Base-by-base conservation (phyloP, 805 yeast species). In the Metahyphopichia silvanorum region DNA sequence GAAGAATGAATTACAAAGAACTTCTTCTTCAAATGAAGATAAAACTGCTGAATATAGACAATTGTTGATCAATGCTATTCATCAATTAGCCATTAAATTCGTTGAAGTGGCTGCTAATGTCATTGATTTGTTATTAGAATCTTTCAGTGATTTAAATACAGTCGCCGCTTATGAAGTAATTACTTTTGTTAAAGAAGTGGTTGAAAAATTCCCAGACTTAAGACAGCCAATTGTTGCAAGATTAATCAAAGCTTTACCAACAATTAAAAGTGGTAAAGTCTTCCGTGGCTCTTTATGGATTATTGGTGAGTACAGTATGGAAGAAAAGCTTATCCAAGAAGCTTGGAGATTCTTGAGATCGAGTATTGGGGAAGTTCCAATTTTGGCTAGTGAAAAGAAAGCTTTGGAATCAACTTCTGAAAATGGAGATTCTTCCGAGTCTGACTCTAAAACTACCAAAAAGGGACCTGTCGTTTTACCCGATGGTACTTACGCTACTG, bases 401-500 rank as follows among this genome's bases (percentile, higher is more conserved):
- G 40, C 47, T 15, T 20, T 38, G 42, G 15, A 26, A 21, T 16
- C 27, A 34, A 4, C 13, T 21, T 7, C 38, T 12, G 59, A 64
- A 11, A 57, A 57, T 18, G 56, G 49, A n/a, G 67, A 60, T 5
- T 65, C 55, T 8, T 55, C 44, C n/a, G 57, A 47, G 2, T 58
- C 55, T 39, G 56, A 51, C 16, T 55, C 61, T 5, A 44, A 47
- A 7, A 25, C 32, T 9, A 28, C 42, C 28, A 49, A 57, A 31
- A 57, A 66, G 36, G 86, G 86, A 27, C 97, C 97, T 14, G 81
- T 83, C 38, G 82, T 93, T 38, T 72, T 93, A 44, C 96, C 98
- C n/a, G 99, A 93, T 64, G 99, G 99, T 47, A 93, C 99, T 0
- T 93, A 93, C 61, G 98, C 98, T 18, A 86, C 96, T 25, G 98